Evolutionary conservation across 352 stramenopile genomes (phyloP), one percentile per base, ranked within the genome.

Genomic region (Globisporangium abappressorium): DNA sequence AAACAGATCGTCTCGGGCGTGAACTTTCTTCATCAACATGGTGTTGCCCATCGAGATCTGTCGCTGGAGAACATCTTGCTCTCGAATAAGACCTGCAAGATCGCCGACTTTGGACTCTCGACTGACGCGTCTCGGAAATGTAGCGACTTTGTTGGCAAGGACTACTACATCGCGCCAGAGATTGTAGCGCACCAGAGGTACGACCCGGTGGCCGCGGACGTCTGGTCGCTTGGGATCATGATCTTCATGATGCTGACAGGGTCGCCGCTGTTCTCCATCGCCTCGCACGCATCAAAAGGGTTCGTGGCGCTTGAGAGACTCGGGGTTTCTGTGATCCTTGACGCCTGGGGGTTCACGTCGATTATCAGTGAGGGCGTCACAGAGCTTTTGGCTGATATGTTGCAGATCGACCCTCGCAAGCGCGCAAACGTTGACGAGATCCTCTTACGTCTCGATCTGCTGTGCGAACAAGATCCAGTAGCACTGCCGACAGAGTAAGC

Each of bases 221-320:
- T 92, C 46, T 93, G 83, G 85, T 90, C 85, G 24, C 73, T 93
- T 6, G 82, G 85, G 4, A 74, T 86, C 11, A 68, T 91, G 36
- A 71, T 93, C 38, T 93, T 91, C 70, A 78, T 91, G 51, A 66
- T 93, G 66, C 68, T 93, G 41, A 90, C 85, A 28, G 85, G 85
- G 0, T 87, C 81, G 1, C 82, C 80, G 8, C 64, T 90, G 2
- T 56, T 56, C 22, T 56, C 49, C 8, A 55, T 55, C 47, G 47
- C 47, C 47, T 30, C 47, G 3, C 49, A 14, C 9, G 0, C 22
- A 20, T 11, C 49, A 2, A 56, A 26, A 6, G 49, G 49, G 54
- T 80, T 9, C 24, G 34, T n/a, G 34, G 41, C 12, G 70, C 49
- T 56, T 3, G 22, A 33, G 22, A 11, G 49, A 7, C n/a, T 56